These are phyloP conservation scores for Dioscorea zingiberensis DNA, from an alignment of 106 monocot species.

Conservation along the genomic window DNA sequence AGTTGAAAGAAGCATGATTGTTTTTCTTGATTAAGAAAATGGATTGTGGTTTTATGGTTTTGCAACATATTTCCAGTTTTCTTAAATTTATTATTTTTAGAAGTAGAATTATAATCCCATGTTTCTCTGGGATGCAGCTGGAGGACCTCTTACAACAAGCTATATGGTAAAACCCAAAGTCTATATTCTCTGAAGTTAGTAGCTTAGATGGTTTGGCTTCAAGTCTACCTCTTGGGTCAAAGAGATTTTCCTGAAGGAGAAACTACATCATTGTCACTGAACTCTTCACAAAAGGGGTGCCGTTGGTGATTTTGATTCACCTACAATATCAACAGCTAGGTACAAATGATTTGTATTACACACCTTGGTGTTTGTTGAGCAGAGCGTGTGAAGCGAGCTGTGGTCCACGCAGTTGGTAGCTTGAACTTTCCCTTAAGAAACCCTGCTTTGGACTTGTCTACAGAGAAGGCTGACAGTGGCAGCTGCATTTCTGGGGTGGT, in stretches of 20 bases:
- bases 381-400: conserved; percentile 83
- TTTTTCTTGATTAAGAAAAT: no score
- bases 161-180: conserved; percentile 37
- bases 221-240: conserved; percentile 17
- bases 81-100: no score
- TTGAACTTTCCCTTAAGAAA: conserved; percentile 52
- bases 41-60: no score
- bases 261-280: conserved; percentile 18
- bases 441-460: conserved; percentile 11
- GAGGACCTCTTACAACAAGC: conserved; percentile 87
- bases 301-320: conserved; percentile 49
- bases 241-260: background rate
- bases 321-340: conserved; percentile 48
- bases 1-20: no score
- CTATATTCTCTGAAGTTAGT: conserved; percentile 43
- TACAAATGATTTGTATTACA: conserved; percentile 37
- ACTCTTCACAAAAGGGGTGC: conserved; percentile 46
- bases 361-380: conserved; percentile 92
- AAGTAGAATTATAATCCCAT: no score
- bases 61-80: no score
- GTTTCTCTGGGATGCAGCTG: conserved; percentile 40
- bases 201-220: conserved; percentile 33
- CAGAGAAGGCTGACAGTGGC: conserved; percentile 24
- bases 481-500: conserved; percentile 7
- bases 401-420: conserved; percentile 20